A percentile compares a stretch with the other conserved stretches of the same genome.
phyloP scores from a whole-genome alignment of 2,329 filamentous ascomycete genomes.

The Xylariaceae sp. region DNA sequence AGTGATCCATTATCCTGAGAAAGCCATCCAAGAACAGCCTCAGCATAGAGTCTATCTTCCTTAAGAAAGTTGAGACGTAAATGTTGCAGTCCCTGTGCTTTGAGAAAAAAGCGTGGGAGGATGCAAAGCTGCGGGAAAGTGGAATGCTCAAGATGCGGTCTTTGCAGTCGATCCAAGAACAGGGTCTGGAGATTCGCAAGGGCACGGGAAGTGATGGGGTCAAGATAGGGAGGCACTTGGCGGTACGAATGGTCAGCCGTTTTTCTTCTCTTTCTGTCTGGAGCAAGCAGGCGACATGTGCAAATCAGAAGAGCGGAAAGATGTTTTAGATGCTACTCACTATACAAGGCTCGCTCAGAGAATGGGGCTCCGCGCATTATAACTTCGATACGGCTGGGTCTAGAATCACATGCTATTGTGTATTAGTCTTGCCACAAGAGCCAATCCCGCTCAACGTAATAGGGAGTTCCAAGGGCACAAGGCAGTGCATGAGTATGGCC shows the following conservation, averaged over 20 bases:
- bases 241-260: no score
- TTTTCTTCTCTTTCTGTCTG: no score
- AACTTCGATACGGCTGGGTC: not conserved
- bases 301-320: slow-evolving; percentile 1
- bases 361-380: no score
- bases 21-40: not conserved
- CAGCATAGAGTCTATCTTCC: slow-evolving; percentile 6
- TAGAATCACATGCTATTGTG: not conserved
- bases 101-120: slow-evolving; percentile 34
- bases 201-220: slow-evolving; percentile 33
- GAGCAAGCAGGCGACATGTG: slow-evolving; percentile 2
- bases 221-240: slow-evolving; percentile 28
- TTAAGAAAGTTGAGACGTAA: slow-evolving; percentile 48
- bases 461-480: no score
- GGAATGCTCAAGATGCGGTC: not conserved
- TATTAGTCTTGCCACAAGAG: no score
- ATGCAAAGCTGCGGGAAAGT: not conserved
- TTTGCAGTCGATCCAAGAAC: slow-evolving; percentile 29
- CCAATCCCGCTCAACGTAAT: no score
- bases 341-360: no score
- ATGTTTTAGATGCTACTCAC: slow-evolving; percentile 4
- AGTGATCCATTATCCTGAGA: slow-evolving; percentile 12
- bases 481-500: no score
- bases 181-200: slow-evolving; percentile 43
- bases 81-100: slow-evolving; percentile 40